Evolutionary conservation across 257 asterid genomes (phyloP), one percentile per base, ranked within the genome.

Genomic region (Vinca minor): DNA sequence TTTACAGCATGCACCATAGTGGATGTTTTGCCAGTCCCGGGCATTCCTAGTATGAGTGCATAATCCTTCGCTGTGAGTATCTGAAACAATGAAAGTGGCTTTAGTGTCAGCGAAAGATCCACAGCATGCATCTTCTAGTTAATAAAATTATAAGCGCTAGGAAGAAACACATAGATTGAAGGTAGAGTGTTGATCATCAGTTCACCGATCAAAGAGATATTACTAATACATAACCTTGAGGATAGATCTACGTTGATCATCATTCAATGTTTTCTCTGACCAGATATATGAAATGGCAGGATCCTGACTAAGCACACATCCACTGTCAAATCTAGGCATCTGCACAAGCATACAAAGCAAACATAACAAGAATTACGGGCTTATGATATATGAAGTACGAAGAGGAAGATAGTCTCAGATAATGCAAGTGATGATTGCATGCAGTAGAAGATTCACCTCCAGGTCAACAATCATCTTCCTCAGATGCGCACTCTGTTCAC

Each of bases 1-100:
- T 87, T 92, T 73, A 92, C 98, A 64, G 97, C 96, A 79, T 92
- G 95, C 64, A 92, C 98, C 98, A 92, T 79, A 57, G 96, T 85
- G 62, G 96, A 84, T 67, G 98, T 92, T 84, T 92, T 92, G 70
- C 98, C 97, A 17, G 98, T 92, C 63, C 97, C 98, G 73, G 98
- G 98, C 98, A 92, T 89, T 68, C 98, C 98, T 38, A 92, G 87
- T 82, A 89, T 85, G 61, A 92, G 96, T 66, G 87, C 80, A 64
- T 92, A 92, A 81, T 92, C 94, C 80, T 83, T 87, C 67, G 97
- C 85, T 14, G 91, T 79, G 71, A 92, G 97, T 77, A 92, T 89
- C 97, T 92, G 96, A 32, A 32, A 60, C 18, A 31, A 71, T 18
- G 41, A 35, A 35, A 56, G n/a, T 14, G 2, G 41, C 3, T 29